These are phyloP conservation scores for Raddia distichophylla DNA, from an alignment of 176 grass and related monocot genomes.

Conservation along the genomic window DNA sequence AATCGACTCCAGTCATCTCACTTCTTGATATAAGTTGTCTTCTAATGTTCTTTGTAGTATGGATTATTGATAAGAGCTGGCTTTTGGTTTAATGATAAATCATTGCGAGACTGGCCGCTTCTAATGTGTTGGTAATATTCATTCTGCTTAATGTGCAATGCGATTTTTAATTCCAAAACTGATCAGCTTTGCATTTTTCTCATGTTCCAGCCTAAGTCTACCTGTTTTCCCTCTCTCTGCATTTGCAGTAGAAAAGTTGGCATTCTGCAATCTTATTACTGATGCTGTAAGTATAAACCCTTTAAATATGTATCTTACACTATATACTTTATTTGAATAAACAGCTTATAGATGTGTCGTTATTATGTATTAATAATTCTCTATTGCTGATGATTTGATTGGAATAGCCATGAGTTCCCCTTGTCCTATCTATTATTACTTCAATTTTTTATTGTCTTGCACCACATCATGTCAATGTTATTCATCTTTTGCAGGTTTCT, in stretches of 20 bases:
- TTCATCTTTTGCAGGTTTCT: constrained; percentile 59
- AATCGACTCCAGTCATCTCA: neutral
- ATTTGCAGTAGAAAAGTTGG: constrained; percentile 85
- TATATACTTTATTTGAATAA: neutral
- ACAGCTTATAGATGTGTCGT: constrained; percentile 20
- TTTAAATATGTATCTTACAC: constrained; percentile 30
- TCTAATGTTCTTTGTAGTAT: constrained; percentile 64
- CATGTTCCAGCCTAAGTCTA: constrained; percentile 71
- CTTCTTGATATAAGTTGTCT: neutral
- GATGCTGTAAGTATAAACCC: constrained; percentile 64
- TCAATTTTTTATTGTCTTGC: neutral
- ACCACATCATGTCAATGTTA: neutral
- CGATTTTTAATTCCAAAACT: constrained; percentile 1
- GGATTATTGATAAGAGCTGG: constrained; percentile 94
- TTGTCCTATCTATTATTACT: neutral
- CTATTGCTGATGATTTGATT: neutral
- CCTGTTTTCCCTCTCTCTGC: constrained; percentile 68
- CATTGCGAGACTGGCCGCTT: constrained; percentile 87
- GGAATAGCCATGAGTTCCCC: neutral
- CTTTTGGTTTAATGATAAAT: constrained; percentile 93
- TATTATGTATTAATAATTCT: constrained; percentile 15
- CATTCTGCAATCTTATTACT: constrained; percentile 61
- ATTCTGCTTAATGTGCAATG: neutral
- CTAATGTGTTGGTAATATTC: constrained; percentile 93
- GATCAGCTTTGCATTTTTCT: neutral